Base-by-base conservation (phyloP, 805 yeast genomes). In the Cyberlindnera lachancei region DNA sequence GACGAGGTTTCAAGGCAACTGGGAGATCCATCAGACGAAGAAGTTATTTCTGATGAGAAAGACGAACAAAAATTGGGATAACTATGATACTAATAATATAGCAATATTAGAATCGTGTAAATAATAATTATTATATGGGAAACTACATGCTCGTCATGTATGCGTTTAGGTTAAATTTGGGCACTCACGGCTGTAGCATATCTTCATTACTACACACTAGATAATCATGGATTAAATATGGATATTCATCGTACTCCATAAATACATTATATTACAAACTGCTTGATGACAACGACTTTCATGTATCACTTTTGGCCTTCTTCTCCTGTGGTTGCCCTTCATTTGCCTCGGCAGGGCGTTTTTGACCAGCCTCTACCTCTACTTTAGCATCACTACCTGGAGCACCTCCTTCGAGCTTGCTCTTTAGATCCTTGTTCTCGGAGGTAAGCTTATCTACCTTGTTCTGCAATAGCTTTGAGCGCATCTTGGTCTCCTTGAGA, bases 381-480 rank as follows among this genome's bases (percentile, higher is more conserved):
- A n/a, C n/a, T 13, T 10, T 35, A 25, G 33, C 34, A 41, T 13
- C 26, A 28, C 7, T 32, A n/a, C n/a, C n/a, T 32, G n/a, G 38
- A 29, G 25, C 44, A 41, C 16, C 12, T 12, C 29, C 4, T 21
- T 23, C 32, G 12, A 30, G 19, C 26, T 33, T 31, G 18, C 13
- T 14, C 32, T 33, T 33, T 15, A 72, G 40, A 5, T 63, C 63
- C 11, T 60, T 56, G 29, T 64, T 66, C 25, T 61, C 61, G 7
- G 51, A 46, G 6, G 50, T 50, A 21, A 68, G 38, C 13, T 53
- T 56, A 12, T 55, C 59, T 11, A 70, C 37, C 40, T 66, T 62
- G n/a, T 50, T 41, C 28, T 57, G 68, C 25, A 79, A 50, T n/a
- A 59, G 57, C 25, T 59, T 57, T 22, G 55, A 53, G 29, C 61